A percentile compares a stretch with the other conserved stretches of the same genome.
phyloP scores from a whole-genome alignment of 768 basidiomycete genomes.

The Mycena rebaudengoi region DNA sequence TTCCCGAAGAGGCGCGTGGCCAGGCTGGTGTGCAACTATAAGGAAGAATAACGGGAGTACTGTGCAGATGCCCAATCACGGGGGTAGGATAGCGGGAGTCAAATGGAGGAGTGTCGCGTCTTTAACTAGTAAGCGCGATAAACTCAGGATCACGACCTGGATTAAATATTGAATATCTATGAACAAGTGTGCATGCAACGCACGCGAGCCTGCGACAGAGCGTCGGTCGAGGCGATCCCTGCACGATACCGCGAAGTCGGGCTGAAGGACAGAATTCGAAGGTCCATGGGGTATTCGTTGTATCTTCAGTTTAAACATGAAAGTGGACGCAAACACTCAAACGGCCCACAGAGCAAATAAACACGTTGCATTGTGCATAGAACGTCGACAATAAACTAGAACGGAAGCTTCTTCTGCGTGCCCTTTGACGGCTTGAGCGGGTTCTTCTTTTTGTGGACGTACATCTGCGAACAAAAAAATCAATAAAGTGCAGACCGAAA shows the following conservation, averaged over 20 bases:
- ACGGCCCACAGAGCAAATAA: too few relatives aligned
- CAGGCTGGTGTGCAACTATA: constrained; percentile 6
- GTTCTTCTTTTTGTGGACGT: constrained; percentile 60
- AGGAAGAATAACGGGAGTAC: too few relatives aligned
- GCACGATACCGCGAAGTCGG: too few relatives aligned
- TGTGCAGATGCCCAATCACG: constrained; percentile 1
- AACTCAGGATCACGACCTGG: constrained; percentile 23
- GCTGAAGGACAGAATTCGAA: too few relatives aligned
- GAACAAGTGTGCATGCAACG: neutral
- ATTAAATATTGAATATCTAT: neutral
- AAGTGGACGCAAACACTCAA: too few relatives aligned
- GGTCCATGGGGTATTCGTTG: too few relatives aligned
- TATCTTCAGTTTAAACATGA: too few relatives aligned
- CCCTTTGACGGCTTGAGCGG: constrained; percentile 63
- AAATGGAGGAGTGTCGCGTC: constrained; percentile 4
- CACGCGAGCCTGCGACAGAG: too few relatives aligned
- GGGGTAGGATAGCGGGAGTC: constrained; percentile 9
- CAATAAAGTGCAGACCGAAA: neutral
- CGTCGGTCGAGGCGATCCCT: too few relatives aligned
- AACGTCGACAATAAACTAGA: constrained; percentile 46
- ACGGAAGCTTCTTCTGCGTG: constrained; percentile 67
- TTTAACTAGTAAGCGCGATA: constrained; percentile 8
- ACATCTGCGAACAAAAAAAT: constrained; percentile 43
- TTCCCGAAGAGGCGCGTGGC: constrained; percentile 8
- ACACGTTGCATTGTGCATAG: too few relatives aligned